Conservation (phyloP, 2,329 filamentous ascomycete genomes). For the Claviceps spartinae region DNA sequence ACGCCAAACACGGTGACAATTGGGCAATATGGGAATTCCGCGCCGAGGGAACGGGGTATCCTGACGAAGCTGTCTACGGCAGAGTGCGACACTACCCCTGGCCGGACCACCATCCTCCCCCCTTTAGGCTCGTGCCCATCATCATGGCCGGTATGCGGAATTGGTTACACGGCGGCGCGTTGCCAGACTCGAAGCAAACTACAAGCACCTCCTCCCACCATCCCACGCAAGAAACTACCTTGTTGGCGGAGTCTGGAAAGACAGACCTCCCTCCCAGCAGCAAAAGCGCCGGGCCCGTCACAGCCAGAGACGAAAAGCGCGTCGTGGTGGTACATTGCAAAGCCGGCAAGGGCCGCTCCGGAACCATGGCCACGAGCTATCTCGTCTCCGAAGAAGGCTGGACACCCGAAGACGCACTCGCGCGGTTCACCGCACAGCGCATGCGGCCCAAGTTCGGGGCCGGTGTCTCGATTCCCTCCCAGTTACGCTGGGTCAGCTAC, state of each 20-base stretch:
- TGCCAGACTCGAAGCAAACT: constrained; percentile 12
- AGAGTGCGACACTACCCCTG: constrained; percentile 86
- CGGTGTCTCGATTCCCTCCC: constrained; percentile 86
- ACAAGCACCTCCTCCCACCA: not conserved
- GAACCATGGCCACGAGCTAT: constrained; percentile 78
- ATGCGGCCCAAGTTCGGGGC: constrained; percentile 84
- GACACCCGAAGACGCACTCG: constrained; percentile 38
- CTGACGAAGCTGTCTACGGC: constrained; percentile 74
- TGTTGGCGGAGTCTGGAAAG: constrained; percentile 13
- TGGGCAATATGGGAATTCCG: constrained; percentile 99
- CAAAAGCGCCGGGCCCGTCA: not conserved
- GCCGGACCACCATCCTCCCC: constrained; percentile 94
- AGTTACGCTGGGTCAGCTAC: constrained; percentile 76
- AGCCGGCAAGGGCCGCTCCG: constrained; percentile 86
- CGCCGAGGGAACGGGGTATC: constrained; percentile 91
- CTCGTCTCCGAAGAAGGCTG: constrained; percentile 72
- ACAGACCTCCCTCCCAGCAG: constrained; percentile 1
- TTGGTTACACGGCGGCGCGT: constrained; percentile 52
- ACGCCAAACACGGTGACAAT: constrained; percentile 64
- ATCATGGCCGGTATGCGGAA: constrained; percentile 89
- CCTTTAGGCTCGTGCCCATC: constrained; percentile 75
- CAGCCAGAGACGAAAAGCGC: constrained; percentile 28
- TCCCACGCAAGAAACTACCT: not conserved
- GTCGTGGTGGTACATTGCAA: constrained; percentile 95
- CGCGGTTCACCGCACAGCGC: constrained; percentile 58